phyloP scores from a whole-genome alignment of 2,329 filamentous ascomycete genomes.

The Fusarium sp. region DNA sequence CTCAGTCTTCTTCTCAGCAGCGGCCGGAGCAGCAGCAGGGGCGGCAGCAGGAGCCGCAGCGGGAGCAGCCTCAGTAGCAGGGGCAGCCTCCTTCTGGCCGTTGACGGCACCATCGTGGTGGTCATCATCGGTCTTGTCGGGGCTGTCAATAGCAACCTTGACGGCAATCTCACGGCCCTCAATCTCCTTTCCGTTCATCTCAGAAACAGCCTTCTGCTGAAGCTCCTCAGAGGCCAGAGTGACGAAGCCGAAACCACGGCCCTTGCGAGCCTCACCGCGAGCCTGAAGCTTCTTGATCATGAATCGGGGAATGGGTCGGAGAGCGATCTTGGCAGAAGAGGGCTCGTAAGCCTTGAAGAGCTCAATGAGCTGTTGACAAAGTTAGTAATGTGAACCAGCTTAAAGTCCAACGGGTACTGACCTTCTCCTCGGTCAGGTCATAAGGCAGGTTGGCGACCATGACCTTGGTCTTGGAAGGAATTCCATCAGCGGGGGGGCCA shows the following conservation, averaged over 20 bases:
- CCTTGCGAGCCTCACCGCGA: constrained; percentile 97
- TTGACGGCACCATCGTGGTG: constrained; percentile 57
- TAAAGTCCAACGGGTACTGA: constrained; percentile 53
- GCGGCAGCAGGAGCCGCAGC: constrained; percentile 33
- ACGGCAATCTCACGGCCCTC: constrained; percentile 99
- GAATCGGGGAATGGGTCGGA: constrained; percentile 97
- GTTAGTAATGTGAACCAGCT: constrained; percentile 34
- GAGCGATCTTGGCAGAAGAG: constrained; percentile 95
- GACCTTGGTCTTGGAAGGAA: constrained; percentile 99
- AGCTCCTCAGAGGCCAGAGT: constrained; percentile 93
- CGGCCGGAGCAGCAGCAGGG: constrained; percentile 33
- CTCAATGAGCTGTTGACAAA: constrained; percentile 80
- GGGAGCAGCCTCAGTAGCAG: constrained; percentile 43
- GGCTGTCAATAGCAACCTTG: constrained; percentile 99
- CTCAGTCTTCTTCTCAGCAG: constrained; percentile 35
- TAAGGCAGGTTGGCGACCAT: constrained; percentile 99
- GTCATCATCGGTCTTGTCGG: constrained; percentile 93
- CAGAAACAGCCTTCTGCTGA: constrained; percentile 93
- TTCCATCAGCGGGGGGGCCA: constrained; percentile 94
- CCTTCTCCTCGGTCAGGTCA: constrained; percentile 96
- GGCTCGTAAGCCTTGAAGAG: constrained; percentile 94
- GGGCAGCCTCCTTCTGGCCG: constrained; percentile 50
- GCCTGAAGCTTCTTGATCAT: constrained; percentile 99
- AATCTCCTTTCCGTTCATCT: constrained; percentile 99
- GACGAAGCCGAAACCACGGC: constrained; percentile 98